Conservation (phyloP, 2,329 filamentous ascomycete species). For the Aspergillus floridensis region DNA sequence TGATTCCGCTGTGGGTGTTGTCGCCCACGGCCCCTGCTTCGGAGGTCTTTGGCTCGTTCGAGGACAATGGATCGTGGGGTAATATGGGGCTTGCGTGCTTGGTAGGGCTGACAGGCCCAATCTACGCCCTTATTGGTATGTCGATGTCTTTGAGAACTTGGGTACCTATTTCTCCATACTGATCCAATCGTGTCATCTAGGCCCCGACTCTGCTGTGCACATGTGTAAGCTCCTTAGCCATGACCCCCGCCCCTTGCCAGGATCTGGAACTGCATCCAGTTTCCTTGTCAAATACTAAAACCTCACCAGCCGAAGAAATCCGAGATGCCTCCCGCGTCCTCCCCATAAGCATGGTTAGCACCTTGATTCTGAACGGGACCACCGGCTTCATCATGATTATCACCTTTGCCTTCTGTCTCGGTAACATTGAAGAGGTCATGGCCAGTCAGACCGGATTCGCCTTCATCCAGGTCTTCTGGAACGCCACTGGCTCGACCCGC, state of each 20-base stretch:
- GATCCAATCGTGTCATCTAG: neutral
- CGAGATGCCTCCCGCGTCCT: slow-evolving; percentile 48
- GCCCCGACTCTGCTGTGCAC: slow-evolving; percentile 35
- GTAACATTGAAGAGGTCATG: slow-evolving; percentile 40
- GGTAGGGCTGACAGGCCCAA: slow-evolving; percentile 33
- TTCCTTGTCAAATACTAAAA: neutral
- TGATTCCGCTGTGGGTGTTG: slow-evolving; percentile 39
- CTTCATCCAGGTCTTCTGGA: slow-evolving; percentile 43
- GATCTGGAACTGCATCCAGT: neutral
- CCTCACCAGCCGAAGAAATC: slow-evolving; percentile 49
- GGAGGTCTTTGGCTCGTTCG: slow-evolving; percentile 36
- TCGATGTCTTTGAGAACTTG: neutral
- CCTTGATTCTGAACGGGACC: slow-evolving; percentile 48
- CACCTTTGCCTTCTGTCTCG: slow-evolving; percentile 46
- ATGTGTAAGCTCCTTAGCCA: slow-evolving; percentile 25
- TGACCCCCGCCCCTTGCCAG: too few species aligned
- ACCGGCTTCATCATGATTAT: slow-evolving; percentile 49
- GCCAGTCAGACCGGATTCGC: slow-evolving; percentile 47
- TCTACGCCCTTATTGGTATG: slow-evolving; percentile 26
- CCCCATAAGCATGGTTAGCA: slow-evolving; percentile 49
- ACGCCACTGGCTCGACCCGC: slow-evolving; percentile 18
- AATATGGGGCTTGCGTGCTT: slow-evolving; percentile 39
- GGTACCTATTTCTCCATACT: neutral
- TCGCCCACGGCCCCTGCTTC: slow-evolving; percentile 28
- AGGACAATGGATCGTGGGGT: slow-evolving; percentile 38